Conservation (phyloP, 352 stramenopile genomes). For the Aphanomyces invadans region DNA sequence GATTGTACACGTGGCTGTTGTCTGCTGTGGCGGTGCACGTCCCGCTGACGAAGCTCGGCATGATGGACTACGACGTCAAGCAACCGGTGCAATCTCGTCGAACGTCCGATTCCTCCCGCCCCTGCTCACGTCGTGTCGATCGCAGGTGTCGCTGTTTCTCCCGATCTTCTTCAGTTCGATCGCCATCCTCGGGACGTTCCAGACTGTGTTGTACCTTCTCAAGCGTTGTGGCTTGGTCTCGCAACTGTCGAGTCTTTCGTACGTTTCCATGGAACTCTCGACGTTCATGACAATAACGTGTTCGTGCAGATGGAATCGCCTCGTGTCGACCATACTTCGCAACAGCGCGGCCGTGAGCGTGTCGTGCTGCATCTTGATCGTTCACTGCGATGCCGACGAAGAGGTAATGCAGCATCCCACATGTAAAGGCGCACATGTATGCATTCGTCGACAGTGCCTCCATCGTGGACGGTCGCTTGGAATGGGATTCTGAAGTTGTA, state of each 20-base stretch:
- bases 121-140: neutral
- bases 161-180: conserved; percentile 82
- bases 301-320: conserved; percentile 44
- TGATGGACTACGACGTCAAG: conserved; percentile 76
- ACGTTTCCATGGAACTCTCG: too few relatives aligned
- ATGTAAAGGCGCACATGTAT: neutral
- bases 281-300: conserved; percentile 9
- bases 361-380: conserved; percentile 69
- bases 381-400: conserved; percentile 61
- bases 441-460: neutral
- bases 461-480: neutral
- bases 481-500: too few relatives aligned
- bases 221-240: conserved; percentile 49
- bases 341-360: conserved; percentile 79
- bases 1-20: conserved; percentile 77
- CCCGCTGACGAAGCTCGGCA: conserved; percentile 55
- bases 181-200: conserved; percentile 58
- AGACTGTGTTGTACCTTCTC: conserved; percentile 29
- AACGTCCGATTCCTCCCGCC: neutral
- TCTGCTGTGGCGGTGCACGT: conserved; percentile 67
- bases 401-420: neutral
- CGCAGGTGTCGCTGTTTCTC: conserved; percentile 72
- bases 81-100: conserved; percentile 44
- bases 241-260: conserved; percentile 65
- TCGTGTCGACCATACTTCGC: conserved; percentile 69